A percentile compares a stretch with the other conserved stretches of the same genome.
These are phyloP conservation scores for Gardenia jasminoides DNA, from an alignment of 257 asterid genomes.

Conservation along the genomic window DNA sequence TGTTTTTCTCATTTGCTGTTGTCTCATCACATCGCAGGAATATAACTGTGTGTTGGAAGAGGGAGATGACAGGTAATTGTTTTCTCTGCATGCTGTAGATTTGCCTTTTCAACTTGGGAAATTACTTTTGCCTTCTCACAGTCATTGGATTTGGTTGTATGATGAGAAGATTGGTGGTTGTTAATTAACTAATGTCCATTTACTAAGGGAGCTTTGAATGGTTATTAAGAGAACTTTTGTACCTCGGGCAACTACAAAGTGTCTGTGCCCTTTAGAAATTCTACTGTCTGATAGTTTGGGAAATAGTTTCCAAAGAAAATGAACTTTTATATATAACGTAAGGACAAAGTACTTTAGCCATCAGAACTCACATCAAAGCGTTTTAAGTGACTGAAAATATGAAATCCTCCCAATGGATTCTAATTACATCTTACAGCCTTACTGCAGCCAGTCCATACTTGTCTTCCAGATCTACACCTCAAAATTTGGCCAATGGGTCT, in stretches of 20 bases:
- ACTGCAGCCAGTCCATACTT: background rate
- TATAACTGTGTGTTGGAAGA: conserved; percentile 89
- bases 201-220: too few relatives aligned
- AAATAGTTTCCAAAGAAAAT: too few relatives aligned
- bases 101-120: background rate
- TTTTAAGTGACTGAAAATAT: background rate
- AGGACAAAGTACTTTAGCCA: background rate
- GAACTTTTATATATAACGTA: too few relatives aligned
- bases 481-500: background rate
- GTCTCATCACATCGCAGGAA: conserved; percentile 49
- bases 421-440: background rate
- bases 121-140: background rate
- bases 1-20: conserved; percentile 5
- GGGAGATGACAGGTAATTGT: conserved; percentile 71
- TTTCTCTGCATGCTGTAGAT: conserved; percentile 15
- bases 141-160: conserved; percentile 6
- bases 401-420: background rate
- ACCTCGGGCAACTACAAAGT: too few relatives aligned
- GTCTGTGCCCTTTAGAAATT: too few relatives aligned
- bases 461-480: background rate
- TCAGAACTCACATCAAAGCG: background rate
- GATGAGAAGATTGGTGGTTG: background rate
- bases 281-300: too few relatives aligned
- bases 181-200: background rate
- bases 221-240: too few relatives aligned